Evolutionary conservation across 805 yeast species (phyloP).

Genomic region (Wickerhamiella azyma): DNA sequence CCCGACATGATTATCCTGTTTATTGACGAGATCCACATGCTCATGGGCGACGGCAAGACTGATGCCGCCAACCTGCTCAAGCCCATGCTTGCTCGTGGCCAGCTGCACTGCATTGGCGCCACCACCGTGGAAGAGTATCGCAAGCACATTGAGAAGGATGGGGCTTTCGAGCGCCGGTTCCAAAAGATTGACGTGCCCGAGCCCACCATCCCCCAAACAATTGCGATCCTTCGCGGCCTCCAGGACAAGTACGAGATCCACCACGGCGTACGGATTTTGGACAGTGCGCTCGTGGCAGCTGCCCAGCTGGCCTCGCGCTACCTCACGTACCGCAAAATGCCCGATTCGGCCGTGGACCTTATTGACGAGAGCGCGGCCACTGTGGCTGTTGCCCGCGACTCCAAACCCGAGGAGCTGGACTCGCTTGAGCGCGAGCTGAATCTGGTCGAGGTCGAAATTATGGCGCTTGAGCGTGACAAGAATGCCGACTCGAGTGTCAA

Average conservation of each 20-base stretch:
- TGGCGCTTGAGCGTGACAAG: conserved; percentile 90
- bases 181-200: conserved; percentile 94
- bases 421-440: conserved; percentile 84
- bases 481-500: conserved; percentile 71
- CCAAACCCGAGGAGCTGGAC: conserved; percentile 94
- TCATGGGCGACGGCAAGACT: conserved; percentile 97
- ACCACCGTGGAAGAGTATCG: conserved; percentile 93
- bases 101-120: conserved; percentile 95
- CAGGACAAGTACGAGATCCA: conserved; percentile 93
- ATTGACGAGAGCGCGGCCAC: conserved; percentile 95
- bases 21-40: conserved; percentile 97
- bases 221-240: conserved; percentile 90
- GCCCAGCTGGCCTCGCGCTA: conserved; percentile 91
- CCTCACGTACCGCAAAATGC: conserved; percentile 85
- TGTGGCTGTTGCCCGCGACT: conserved; percentile 96
- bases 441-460: conserved; percentile 85
- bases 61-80: conserved; percentile 94
- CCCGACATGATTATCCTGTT: conserved; percentile 76
- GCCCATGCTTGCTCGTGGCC: conserved; percentile 95
- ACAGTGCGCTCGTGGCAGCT: conserved; percentile 85
- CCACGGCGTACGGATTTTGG: conserved; percentile 93
- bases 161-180: conserved; percentile 97
- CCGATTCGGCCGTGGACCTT: conserved; percentile 93
- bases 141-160: conserved; percentile 85
- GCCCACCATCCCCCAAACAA: conserved; percentile 82